These are phyloP conservation scores for Paracamarosporium sp. DNA, from an alignment of 2,329 filamentous ascomycete species.

Conservation along the genomic window DNA sequence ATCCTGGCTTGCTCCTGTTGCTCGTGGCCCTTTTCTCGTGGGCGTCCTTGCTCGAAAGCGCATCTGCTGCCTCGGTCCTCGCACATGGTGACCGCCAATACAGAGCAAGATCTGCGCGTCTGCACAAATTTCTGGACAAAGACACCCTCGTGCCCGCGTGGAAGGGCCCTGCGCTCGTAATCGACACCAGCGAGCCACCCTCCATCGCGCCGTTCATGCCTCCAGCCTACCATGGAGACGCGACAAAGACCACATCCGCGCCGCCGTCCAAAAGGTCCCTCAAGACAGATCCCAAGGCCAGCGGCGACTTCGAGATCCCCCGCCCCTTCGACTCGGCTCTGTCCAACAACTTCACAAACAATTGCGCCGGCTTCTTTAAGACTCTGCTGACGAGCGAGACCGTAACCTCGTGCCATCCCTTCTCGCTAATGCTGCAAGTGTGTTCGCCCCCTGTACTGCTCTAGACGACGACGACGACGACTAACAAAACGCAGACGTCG, in stretches of 20 bases:
- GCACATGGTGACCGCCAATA: slow-evolving; percentile 39
- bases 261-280: slow-evolving; percentile 34
- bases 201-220: slow-evolving; percentile 39
- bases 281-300: slow-evolving; percentile 27
- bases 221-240: slow-evolving; percentile 36
- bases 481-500: slow-evolving; percentile 68
- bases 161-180: slow-evolving; percentile 34
- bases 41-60: slow-evolving; percentile 30
- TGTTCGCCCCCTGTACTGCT: slow-evolving; percentile 27
- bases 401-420: slow-evolving; percentile 78
- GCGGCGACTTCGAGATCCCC: slow-evolving; percentile 43
- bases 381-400: slow-evolving; percentile 69
- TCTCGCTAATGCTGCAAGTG: slow-evolving; percentile 84
- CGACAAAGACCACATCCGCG: slow-evolving; percentile 27
- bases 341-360: slow-evolving; percentile 60
- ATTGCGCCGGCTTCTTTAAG: slow-evolving; percentile 73
- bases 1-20: slow-evolving; percentile 28
- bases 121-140: slow-evolving; percentile 28
- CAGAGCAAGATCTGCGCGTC: slow-evolving; percentile 21
- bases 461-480: slow-evolving; percentile 3
- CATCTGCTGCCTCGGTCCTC: slow-evolving; percentile 27
- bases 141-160: slow-evolving; percentile 25
- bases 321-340: slow-evolving; percentile 56
- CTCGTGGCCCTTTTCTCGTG: slow-evolving; percentile 33
- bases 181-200: slow-evolving; percentile 41